Base-by-base conservation (phyloP, 768 basidiomycete genomes). In the Kwoniella bestiolae region DNA sequence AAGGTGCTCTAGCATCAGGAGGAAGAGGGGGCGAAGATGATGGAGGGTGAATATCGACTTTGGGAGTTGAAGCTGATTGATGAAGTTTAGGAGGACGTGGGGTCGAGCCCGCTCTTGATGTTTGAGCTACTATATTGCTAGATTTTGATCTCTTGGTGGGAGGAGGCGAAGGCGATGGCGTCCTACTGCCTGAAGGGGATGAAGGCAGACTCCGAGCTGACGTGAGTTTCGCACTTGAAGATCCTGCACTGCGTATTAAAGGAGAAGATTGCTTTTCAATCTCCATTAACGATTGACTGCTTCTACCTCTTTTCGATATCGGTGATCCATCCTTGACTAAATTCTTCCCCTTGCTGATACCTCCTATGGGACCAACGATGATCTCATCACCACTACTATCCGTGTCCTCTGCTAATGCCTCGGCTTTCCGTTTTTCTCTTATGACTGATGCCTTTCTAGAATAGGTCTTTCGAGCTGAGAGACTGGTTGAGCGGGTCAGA, bases 131-230 rank as follows among this genome's bases (percentile, higher is more conserved):
- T n/a, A 29, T 56, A 7, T 62, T 16, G 35, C 7, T 21, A 29
- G 60, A 44, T 28, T 18, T 65, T 11, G 31, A 29, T 29, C 25
- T 50, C 49, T 66, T 66, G n/a, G 56, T 38, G 38, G 66, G 60
- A 23, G 66, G 46, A 51, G 66, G 60, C 8, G 66, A 66, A 45
- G 65, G 53, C 11, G 57, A 59, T 4, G 51, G 65, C 34, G 49
- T 34, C 8, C 51, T 52, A 56, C 28, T 72, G 65, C 28, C 69
- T 3, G 45, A 16, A 23, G 58, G 58, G 14, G 56, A 46, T 18
- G 32, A 38, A 26, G 56, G 38, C 5, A 41, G 35, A 44, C 35
- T 46, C 21, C 44, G 16, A 41, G 35, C 56, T 46, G 23, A 23
- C 35, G 12, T 38, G 56, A 18, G 56, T 12, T 16, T 26, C 25